A percentile compares a stretch with the other conserved stretches of the same genome.
Evolutionary conservation across 495 filamentous ascomycete genomes (phyloP).

Genomic region (Aspergillus conjunctus): DNA sequence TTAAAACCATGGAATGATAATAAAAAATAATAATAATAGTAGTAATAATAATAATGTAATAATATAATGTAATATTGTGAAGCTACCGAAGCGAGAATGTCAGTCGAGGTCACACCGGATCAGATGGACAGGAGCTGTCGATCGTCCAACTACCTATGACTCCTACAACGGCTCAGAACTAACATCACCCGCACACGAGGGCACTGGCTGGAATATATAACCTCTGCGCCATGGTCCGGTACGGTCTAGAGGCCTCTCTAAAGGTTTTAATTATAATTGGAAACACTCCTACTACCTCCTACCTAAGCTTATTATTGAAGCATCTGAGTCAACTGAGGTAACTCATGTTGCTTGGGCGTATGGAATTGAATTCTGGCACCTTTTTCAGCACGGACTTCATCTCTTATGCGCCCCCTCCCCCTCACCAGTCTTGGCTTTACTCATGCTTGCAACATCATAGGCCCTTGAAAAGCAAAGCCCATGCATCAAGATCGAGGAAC

Average conservation of each 20-base stretch:
- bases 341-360: conserved; percentile 6
- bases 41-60: background rate
- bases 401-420: conserved; percentile 11
- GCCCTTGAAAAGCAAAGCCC: conserved; percentile 4
- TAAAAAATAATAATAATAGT: background rate
- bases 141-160: no score
- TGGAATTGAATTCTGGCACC: conserved; percentile 18
- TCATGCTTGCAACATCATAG: conserved; percentile 18
- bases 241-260: no score
- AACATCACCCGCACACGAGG: no score
- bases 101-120: no score
- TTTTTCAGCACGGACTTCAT: conserved; percentile 21
- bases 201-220: no score
- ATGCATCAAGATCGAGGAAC: conserved; percentile 19
- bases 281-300: background rate
- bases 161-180: no score
- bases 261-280: conserved; percentile 1
- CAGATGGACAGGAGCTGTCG: no score
- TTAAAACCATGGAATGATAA: background rate
- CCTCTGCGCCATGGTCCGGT: no score
- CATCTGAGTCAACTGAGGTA: conserved; percentile 7
- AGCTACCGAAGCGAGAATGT: no score
- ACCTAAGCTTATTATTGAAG: conserved; percentile 18
- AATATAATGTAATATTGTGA: no score
- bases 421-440: conserved; percentile 22